These are phyloP conservation scores for Croton setiger DNA, from an alignment of 441 rosid genomes.

Conservation along the genomic window DNA sequence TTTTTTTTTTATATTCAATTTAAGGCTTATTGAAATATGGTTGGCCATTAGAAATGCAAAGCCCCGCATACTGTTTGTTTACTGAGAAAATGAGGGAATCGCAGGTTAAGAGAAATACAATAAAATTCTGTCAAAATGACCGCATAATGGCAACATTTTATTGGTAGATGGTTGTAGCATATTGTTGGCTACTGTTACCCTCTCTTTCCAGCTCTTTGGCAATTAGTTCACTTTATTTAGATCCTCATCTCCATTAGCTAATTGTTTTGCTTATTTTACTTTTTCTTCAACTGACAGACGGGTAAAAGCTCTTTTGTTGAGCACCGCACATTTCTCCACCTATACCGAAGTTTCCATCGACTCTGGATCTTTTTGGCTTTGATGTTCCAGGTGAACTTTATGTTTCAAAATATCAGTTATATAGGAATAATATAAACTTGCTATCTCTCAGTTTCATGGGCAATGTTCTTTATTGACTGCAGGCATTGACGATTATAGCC, in stretches of 20 bases:
- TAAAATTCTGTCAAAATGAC: too few species aligned
- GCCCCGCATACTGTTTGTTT: too few species aligned
- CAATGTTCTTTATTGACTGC: constrained; percentile 24
- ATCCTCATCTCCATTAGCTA: background rate
- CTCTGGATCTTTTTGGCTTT: constrained; percentile 96
- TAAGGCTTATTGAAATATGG: background rate
- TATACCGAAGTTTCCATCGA: constrained; percentile 93
- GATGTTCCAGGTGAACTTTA: constrained; percentile 87
- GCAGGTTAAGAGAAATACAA: too few species aligned
- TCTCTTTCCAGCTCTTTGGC: background rate
- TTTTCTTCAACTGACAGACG: constrained; percentile 54
- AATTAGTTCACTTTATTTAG: background rate
- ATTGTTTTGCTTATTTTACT: background rate
- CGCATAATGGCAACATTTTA: too few species aligned
- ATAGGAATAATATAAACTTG: constrained; percentile 3
- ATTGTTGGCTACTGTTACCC: background rate
- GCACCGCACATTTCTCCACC: constrained; percentile 98
- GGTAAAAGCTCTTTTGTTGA: constrained; percentile 98
- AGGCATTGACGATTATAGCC: constrained; percentile 93
- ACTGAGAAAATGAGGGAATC: too few species aligned
- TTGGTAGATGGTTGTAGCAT: background rate
- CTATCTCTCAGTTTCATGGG: constrained; percentile 22
- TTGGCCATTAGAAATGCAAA: background rate
- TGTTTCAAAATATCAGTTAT: constrained; percentile 19
- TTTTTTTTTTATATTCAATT: background rate